A percentile compares a stretch with the other conserved stretches of the same genome.
Evolutionary conservation across 1,284 basidiomycete species (phyloP).

Genomic region (Rhodotorula sp.): DNA sequence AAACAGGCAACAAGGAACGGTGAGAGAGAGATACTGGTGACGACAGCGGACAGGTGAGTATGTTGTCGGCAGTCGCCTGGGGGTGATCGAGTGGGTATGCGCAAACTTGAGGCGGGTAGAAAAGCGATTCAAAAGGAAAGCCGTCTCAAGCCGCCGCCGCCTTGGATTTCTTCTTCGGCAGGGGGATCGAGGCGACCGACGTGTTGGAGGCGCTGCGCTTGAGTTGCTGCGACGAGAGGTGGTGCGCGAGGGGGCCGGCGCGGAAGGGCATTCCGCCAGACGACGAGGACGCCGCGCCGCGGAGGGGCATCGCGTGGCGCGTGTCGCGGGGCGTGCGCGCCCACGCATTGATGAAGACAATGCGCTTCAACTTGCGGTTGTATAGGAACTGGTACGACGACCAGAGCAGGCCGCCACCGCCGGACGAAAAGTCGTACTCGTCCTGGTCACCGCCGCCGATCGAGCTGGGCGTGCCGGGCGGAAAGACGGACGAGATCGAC

Average conservation of each 20-base stretch:
- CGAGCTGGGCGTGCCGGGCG: slow-evolving; percentile 20
- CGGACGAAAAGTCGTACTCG: slow-evolving; percentile 50
- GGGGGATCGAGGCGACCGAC: slow-evolving; percentile 18
- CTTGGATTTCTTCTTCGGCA: slow-evolving; percentile 33
- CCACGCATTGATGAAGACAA: slow-evolving; percentile 91
- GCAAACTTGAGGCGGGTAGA: too few species aligned
- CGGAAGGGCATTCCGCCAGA: neutral
- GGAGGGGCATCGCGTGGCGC: slow-evolving; percentile 1
- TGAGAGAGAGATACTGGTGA: neutral
- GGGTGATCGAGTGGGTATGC: too few species aligned
- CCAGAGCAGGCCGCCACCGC: slow-evolving; percentile 73
- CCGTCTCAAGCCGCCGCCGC: slow-evolving; percentile 5
- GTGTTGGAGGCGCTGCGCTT: slow-evolving; percentile 28
- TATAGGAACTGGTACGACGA: slow-evolving; percentile 97
- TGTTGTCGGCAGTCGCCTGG: too few species aligned
- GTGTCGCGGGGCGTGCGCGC: slow-evolving; percentile 58
- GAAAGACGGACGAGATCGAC: slow-evolving; percentile 35
- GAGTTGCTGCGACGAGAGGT: slow-evolving; percentile 13
- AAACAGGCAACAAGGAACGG: neutral
- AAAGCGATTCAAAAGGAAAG: too few species aligned
- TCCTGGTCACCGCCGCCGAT: slow-evolving; percentile 7
- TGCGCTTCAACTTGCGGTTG: slow-evolving; percentile 83
- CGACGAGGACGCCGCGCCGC: neutral
- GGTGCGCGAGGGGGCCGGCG: slow-evolving; percentile 8
- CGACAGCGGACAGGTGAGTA: neutral